Evolutionary conservation across 2,329 filamentous ascomycete species (phyloP), one percentile per base, ranked within the genome.

Genomic region (Colletotrichum eremochloae): DNA sequence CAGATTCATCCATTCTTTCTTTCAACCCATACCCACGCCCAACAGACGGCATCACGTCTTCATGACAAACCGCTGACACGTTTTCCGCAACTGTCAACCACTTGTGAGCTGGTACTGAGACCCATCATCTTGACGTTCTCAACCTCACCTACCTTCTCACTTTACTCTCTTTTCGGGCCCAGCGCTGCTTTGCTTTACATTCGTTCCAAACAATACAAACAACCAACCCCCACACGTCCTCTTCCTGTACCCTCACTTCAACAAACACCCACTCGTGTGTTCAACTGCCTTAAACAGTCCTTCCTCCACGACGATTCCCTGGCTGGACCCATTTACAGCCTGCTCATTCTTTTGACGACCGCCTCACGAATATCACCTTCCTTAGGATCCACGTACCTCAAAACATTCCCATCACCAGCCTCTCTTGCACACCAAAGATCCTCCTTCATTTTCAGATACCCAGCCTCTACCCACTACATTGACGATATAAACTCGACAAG

Each of bases 1-100:
- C 72, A 74, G 72, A 64, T 75, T 75, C 74, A 72, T 75, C 66
- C 74, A 14, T 74, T 75, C 74, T 70, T 75, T 72, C 64, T 50
- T 20, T 18, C 12, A 29, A 61, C 42, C 36, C 15, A 60, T 15
- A n/a, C 24, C 24, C 36, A 29, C 24, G 9, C 33, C 57, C 24
- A 31, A 24, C 50, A n/a, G 46, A 50, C 63, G 62, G 58, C 63
- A n/a, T 38, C 67, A 36, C 52, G 60, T 70, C 46, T 64, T 48
- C 57, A 60, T 69, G 66, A 69, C 69, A 65, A 66, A 31, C n/a
- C 36, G 33, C 48, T 44, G 38, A 60, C 38, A 56, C 14, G 44
- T 14, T 20, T 55, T 66, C n/a, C n/a, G 33, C 38, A 33, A 46
- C 50, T 56, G 70, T 71, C 62, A 50, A 72, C 29, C 42, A 36